Evolutionary conservation across 1,284 basidiomycete genomes (phyloP).

Genomic region (Gomphus sp.): DNA sequence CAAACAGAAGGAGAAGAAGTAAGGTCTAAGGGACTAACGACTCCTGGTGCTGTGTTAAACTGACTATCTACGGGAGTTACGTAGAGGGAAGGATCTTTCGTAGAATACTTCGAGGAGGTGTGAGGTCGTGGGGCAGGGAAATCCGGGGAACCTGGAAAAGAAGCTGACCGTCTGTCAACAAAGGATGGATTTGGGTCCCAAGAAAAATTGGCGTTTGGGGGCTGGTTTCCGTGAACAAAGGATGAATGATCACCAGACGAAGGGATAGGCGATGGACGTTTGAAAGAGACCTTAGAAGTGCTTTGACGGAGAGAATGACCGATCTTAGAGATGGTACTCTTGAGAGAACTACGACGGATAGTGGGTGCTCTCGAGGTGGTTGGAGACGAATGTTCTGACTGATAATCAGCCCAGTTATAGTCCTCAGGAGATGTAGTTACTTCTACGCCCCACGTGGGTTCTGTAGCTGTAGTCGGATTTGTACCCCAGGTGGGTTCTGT

Average conservation of each 20-base stretch:
- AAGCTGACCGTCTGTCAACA: neutral
- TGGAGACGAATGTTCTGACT: neutral
- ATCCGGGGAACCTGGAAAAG: neutral
- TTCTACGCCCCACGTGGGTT: too few species aligned
- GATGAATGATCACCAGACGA: neutral
- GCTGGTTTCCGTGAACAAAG: neutral
- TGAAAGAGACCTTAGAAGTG: conserved; percentile 8
- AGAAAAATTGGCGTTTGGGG: too few species aligned
- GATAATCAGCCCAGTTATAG: neutral
- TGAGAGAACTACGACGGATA: conserved; percentile 4
- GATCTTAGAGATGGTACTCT: neutral
- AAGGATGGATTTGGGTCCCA: neutral
- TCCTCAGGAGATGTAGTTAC: too few species aligned
- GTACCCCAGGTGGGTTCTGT: neutral
- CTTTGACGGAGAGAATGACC: conserved; percentile 1
- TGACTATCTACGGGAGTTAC: neutral
- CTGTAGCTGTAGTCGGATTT: neutral
- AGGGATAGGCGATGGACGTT: conserved; percentile 2
- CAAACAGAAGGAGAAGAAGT: conserved; percentile 7
- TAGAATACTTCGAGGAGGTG: neutral
- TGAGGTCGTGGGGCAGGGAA: neutral
- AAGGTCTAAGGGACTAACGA: conserved; percentile 2
- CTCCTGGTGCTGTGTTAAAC: neutral
- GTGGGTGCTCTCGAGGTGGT: neutral
- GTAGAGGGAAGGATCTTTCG: neutral